Evolutionary conservation across 345 rosid species (phyloP), one percentile per base, ranked within the genome.

Genomic region (Physaria fendleri): DNA sequence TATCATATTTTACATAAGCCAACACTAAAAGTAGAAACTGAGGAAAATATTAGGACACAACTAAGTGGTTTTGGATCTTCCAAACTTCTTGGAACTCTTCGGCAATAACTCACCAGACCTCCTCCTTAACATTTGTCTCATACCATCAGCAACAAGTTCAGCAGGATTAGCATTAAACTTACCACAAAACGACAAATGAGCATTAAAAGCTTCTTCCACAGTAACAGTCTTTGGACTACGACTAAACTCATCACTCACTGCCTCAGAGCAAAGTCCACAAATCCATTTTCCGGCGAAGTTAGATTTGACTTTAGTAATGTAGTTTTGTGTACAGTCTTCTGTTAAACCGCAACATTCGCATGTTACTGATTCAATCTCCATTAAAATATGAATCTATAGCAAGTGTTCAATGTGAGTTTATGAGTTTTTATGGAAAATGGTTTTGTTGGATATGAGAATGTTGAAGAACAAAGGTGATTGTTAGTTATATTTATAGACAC

Each of bases 111-210:
- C 83, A 15, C 94, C 82, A 9, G 96, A 82, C 34, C 97, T 77
- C 79, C 96, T 71, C 71, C 99, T 56, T 41, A 93, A 79, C 94
- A 93, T 83, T 92, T 85, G 96, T 68, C 88, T 81, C 99, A 93
- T 81, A 4, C 97, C 97, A 20, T 93, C 86, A 16, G 99, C 97
- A 0, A 93, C 99, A 13, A 77, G 72, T 52, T 84, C 85, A 0
- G 99, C 99, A 1, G 99, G 99, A 64, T 90, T 81, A 0, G 88
- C 72, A 59, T 81, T 90, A 78, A 79, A 85, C 62, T 87, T 90
- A 2, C 95, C 87, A 68, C 97, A 90, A 72, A 93, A 93, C 14
- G 90, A 85, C 87, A 93, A 69, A 79, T 90, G 97, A 33, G 96
- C 96, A 33, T 78, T 79, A 32, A 93, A 73, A 22, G 99, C 99